Evolutionary conservation across 2,329 filamentous ascomycete species (phyloP), one percentile per base, ranked within the genome.

Genomic region (Aspergillus viridinutans): DNA sequence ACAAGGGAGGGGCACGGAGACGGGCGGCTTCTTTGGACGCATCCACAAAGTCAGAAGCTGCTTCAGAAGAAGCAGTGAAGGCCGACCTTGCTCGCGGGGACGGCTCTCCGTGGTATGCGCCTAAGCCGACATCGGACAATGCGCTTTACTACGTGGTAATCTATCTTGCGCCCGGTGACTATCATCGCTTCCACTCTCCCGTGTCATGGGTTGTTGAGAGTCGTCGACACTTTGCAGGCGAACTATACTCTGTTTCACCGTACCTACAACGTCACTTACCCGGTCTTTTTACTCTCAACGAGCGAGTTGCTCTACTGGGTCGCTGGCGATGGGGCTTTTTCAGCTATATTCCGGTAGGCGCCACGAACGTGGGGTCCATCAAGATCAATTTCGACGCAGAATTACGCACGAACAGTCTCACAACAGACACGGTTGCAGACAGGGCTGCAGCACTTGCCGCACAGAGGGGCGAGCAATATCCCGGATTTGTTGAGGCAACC

Each of bases 271-370:
- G 90, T 63, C 96, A 90, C 0, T 82, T 99, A 0, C 94, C 94
- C 0, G 93, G 93, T 1, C 85, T 99, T 1, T 99, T 99, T 78
- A 97, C 93, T 0, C 81, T 99, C 21, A 99, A 99, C 75, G 94
- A 99, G 77, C 87, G 94, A 54, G 91, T 99, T 25, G 94, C 96
- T 1, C 84, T 99, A 0, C 82, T 99, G 1, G 94, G 94, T 20
- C 85, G 92, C 57, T 99, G 94, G 94, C 89, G 92, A 55, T 95
- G 91, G 84, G 94, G 94, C 20, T 97, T 99, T 83, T 99, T 99
- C 81, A 90, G 88, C 64, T 97, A 92, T 77, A 93, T 91, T 0
- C 92, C 95, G 14, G 94, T 99, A 35, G 94, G 94, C 61, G 94
- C 94, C 7, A 99, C 94, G 23, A 99, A 99, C 68, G 94, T 99